Conservation (phyloP, 805 yeast species). For the Barnettozyma siamensis region DNA sequence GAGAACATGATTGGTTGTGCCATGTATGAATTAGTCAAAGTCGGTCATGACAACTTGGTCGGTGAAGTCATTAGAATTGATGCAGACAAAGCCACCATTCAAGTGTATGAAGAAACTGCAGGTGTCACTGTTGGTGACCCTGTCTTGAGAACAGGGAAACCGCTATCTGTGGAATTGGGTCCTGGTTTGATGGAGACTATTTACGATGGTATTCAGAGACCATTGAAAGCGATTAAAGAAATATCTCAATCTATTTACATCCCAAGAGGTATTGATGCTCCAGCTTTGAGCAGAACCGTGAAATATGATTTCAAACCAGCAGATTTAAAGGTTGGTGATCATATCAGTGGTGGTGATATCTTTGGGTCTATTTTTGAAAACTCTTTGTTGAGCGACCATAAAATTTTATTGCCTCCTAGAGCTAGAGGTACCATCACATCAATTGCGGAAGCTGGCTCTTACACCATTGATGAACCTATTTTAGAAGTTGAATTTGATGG, state of each 20-base stretch:
- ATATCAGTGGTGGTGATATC: slow-evolving; percentile 96
- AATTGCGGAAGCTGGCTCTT: slow-evolving; percentile 86
- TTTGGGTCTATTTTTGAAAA: slow-evolving; percentile 92
- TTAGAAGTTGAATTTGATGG: slow-evolving; percentile 96
- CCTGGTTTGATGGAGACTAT: slow-evolving; percentile 99
- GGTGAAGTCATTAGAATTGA: slow-evolving; percentile 98
- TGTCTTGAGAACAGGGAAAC: slow-evolving; percentile 95
- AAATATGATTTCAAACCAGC: slow-evolving; percentile 87
- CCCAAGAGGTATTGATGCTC: slow-evolving; percentile 98
- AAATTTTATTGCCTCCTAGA: slow-evolving; percentile 93
- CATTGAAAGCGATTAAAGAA: slow-evolving; percentile 88
- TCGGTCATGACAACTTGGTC: slow-evolving; percentile 93
- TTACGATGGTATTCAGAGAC: slow-evolving; percentile 99
- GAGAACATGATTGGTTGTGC: slow-evolving; percentile 99
- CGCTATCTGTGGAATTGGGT: slow-evolving; percentile 97
- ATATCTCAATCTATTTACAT: slow-evolving; percentile 87
- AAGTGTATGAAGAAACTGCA: slow-evolving; percentile 98
- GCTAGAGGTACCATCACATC: slow-evolving; percentile 95
- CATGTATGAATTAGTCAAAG: slow-evolving; percentile 98
- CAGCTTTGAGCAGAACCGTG: slow-evolving; percentile 79
- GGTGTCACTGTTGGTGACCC: slow-evolving; percentile 99
- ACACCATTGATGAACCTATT: slow-evolving; percentile 82
- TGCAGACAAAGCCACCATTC: slow-evolving; percentile 95
- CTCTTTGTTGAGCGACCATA: slow-evolving; percentile 87
- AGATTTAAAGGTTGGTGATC: slow-evolving; percentile 83